Conservation (phyloP, 2,329 filamentous ascomycete species). For the Emmonsia crescens region DNA sequence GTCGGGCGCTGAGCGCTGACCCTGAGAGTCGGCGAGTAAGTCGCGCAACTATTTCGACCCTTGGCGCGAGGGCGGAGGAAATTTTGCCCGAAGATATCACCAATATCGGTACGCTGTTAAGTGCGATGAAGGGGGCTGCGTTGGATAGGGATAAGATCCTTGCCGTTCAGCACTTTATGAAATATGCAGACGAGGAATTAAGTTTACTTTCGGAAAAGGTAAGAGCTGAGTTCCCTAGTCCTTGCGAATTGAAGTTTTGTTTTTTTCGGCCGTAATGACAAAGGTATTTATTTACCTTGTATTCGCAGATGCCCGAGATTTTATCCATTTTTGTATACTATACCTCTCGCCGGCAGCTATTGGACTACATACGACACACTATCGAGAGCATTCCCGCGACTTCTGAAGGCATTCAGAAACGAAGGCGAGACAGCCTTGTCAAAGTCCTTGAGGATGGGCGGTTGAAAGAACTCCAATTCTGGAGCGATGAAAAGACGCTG, state of each 20-base stretch:
- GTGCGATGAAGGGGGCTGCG: slow-evolving; percentile 53
- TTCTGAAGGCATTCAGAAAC: slow-evolving; percentile 35
- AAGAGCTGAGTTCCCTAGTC: slow-evolving; percentile 8
- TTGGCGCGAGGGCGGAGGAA: slow-evolving; percentile 35
- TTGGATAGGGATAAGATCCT: slow-evolving; percentile 91
- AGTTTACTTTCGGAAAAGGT: slow-evolving; percentile 57
- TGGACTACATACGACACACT: slow-evolving; percentile 57
- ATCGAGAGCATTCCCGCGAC: slow-evolving; percentile 42
- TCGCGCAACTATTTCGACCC: slow-evolving; percentile 7
- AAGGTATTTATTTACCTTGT: background rate
- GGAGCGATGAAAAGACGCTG: slow-evolving; percentile 50
- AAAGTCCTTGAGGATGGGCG: slow-evolving; percentile 53
- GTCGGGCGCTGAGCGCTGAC: slow-evolving; percentile 30
- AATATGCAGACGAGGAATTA: slow-evolving; percentile 64
- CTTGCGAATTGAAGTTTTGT: background rate
- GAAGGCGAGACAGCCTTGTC: slow-evolving; percentile 56
- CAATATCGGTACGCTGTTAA: slow-evolving; percentile 59
- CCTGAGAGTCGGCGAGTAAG: slow-evolving; percentile 19
- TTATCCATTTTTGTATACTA: slow-evolving; percentile 87
- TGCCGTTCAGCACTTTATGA: slow-evolving; percentile 69
- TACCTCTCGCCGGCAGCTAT: slow-evolving; percentile 65
- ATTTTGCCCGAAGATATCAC: slow-evolving; percentile 42
- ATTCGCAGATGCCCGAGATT: slow-evolving; percentile 62
- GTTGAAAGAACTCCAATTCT: slow-evolving; percentile 71
- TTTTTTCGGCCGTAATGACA: background rate